A percentile compares a stretch with the other conserved stretches of the same genome.
These are phyloP conservation scores for Chlorella vulgaris DNA, from an alignment of 139 green algal genomes.

Conservation along the genomic window DNA sequence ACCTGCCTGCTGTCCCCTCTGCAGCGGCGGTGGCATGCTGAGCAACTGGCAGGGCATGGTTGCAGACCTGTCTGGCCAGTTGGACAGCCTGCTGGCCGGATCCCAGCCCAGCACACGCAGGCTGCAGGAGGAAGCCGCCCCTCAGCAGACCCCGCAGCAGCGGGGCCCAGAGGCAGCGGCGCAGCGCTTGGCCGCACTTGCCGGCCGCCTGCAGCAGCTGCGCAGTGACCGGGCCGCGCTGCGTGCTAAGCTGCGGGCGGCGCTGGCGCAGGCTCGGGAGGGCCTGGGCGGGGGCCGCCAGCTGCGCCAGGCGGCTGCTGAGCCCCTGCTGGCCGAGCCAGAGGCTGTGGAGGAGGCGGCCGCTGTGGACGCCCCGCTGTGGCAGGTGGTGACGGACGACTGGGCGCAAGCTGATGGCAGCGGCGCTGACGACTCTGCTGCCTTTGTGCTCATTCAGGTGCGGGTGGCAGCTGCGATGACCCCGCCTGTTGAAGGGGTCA, in stretches of 20 bases:
- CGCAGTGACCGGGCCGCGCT: neutral
- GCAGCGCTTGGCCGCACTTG: neutral
- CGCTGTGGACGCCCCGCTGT: too few relatives aligned
- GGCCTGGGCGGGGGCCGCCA: neutral
- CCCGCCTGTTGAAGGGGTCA: too few relatives aligned
- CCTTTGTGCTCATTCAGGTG: too few relatives aligned
- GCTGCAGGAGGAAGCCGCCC: neutral
- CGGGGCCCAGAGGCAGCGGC: neutral
- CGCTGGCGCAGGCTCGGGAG: neutral
- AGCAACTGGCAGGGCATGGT: neutral
- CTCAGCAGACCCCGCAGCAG: neutral
- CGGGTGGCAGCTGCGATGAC: too few relatives aligned
- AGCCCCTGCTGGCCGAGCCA: neutral
- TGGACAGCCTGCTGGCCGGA: neutral
- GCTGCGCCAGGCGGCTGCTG: neutral
- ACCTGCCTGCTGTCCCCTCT: too few relatives aligned
- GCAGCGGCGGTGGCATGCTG: neutral
- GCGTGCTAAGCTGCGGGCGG: neutral
- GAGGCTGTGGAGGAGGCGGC: neutral
- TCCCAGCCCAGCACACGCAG: neutral
- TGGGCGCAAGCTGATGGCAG: neutral
- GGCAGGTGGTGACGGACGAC: too few relatives aligned
- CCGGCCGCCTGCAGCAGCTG: neutral
- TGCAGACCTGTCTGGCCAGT: neutral
- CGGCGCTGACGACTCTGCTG: too few relatives aligned